Evolutionary conservation across 768 basidiomycete species (phyloP).

Genomic region (Agrocybe pediades): DNA sequence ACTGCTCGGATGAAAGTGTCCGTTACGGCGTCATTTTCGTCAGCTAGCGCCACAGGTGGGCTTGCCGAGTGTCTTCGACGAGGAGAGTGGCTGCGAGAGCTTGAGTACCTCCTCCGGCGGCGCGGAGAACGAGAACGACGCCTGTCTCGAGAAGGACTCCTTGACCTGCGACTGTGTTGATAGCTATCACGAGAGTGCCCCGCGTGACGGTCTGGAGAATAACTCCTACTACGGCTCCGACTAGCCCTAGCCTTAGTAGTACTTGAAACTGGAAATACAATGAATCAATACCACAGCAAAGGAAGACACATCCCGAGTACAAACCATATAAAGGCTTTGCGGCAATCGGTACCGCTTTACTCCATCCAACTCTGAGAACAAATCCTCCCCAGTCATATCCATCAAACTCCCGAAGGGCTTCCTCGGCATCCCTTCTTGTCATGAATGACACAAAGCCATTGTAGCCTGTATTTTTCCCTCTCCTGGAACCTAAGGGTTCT

Average conservation of each 20-base stretch:
- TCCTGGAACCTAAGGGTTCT: conserved; percentile 73
- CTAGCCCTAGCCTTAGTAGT: conserved; percentile 20
- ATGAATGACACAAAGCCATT: conserved; percentile 98
- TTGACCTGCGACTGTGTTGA: conserved; percentile 46
- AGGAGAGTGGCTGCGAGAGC: conserved; percentile 50
- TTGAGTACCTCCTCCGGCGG: conserved; percentile 30
- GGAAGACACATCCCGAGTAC: neutral
- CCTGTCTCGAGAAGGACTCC: conserved; percentile 48
- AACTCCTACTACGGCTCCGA: conserved; percentile 42
- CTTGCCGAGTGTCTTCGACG: conserved; percentile 52
- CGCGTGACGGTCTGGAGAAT: conserved; percentile 36
- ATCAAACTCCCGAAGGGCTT: conserved; percentile 86
- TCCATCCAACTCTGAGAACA: conserved; percentile 90
- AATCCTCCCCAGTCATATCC: conserved; percentile 95
- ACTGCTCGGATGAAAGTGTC: conserved; percentile 88
- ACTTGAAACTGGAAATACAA: conserved; percentile 14
- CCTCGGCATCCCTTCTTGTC: conserved; percentile 90
- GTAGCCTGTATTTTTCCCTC: conserved; percentile 72
- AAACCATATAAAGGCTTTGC: conserved; percentile 80
- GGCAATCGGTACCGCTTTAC: conserved; percentile 91
- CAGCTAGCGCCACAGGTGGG: conserved; percentile 44
- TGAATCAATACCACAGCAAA: neutral
- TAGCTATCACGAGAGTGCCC: conserved; percentile 40
- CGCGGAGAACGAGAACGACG: conserved; percentile 46
- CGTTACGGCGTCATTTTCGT: conserved; percentile 71